Conservation (phyloP, 495 filamentous ascomycete species). For the Podospora pseudoanserina region DNA sequence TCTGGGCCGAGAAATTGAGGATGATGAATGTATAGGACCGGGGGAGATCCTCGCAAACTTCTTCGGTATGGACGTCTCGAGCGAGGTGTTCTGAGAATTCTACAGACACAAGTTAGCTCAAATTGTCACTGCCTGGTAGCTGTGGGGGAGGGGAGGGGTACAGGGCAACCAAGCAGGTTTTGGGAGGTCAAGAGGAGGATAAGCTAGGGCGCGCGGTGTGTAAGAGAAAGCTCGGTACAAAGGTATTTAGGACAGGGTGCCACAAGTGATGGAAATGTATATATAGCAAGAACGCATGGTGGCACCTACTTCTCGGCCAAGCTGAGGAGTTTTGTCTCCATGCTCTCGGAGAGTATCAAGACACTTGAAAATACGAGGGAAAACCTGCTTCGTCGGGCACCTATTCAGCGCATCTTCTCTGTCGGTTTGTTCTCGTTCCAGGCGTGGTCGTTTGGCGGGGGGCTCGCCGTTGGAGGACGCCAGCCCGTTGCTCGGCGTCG, state of each 20-base stretch:
- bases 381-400: background rate
- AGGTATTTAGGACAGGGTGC: background rate
- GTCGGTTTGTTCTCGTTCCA: background rate
- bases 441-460: background rate
- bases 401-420: background rate
- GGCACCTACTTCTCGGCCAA: background rate
- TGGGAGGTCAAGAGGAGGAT: background rate
- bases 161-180: slow-evolving; percentile 7
- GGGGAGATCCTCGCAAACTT: background rate
- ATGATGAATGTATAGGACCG: slow-evolving; percentile 9
- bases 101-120: background rate
- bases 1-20: slow-evolving; percentile 17
- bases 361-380: background rate
- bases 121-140: background rate
- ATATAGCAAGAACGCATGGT: background rate
- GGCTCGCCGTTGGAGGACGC: background rate
- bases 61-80: background rate
- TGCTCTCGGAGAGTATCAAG: background rate
- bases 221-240: background rate
- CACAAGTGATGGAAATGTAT: background rate
- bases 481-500: background rate
- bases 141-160: slow-evolving; percentile 7
- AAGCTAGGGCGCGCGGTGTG: background rate
- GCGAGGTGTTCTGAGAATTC: background rate
- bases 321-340: background rate